These are phyloP conservation scores for Kodamaea restingae DNA, from an alignment of 805 yeast species.

Conservation along the genomic window DNA sequence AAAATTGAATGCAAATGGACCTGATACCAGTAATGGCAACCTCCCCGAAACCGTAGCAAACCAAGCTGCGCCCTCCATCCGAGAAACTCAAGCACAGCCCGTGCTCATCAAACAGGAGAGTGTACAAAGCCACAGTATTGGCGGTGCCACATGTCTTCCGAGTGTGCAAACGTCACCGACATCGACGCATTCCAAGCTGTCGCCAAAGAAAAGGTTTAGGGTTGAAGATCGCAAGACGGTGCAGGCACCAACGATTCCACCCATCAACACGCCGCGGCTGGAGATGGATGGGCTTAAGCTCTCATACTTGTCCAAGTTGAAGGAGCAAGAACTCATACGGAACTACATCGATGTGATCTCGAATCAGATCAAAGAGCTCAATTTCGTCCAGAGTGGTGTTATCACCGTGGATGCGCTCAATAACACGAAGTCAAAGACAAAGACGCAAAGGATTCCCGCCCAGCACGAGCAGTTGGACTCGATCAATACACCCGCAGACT, in stretches of 20 bases:
- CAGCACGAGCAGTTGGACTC: constrained; percentile 33
- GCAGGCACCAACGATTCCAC: constrained; percentile 3
- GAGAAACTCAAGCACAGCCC: too few relatives aligned
- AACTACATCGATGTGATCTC: constrained; percentile 41
- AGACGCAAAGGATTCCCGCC: constrained; percentile 2
- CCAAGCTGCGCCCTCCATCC: too few relatives aligned
- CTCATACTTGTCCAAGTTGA: constrained; percentile 33
- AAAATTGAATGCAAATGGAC: too few relatives aligned
- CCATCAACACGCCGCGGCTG: not conserved
- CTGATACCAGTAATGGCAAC: too few relatives aligned
- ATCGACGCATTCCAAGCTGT: not conserved
- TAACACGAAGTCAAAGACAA: constrained; percentile 6
- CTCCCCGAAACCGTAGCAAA: too few relatives aligned
- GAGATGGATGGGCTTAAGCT: constrained; percentile 21
- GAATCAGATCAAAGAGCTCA: constrained; percentile 41
- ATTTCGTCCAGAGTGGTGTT: constrained; percentile 42
- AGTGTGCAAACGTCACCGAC: not conserved
- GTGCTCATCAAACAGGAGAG: not conserved
- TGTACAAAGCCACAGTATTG: not conserved
- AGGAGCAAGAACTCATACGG: constrained; percentile 40
- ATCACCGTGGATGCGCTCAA: constrained; percentile 40
- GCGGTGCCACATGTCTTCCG: not conserved
- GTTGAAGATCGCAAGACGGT: constrained; percentile 7
- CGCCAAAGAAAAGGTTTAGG: constrained; percentile 9
- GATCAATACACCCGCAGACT: constrained; percentile 20